Evolutionary conservation across 306 rosid species (phyloP), one percentile per base, ranked within the genome.

Genomic region (Fagus sylvatica): DNA sequence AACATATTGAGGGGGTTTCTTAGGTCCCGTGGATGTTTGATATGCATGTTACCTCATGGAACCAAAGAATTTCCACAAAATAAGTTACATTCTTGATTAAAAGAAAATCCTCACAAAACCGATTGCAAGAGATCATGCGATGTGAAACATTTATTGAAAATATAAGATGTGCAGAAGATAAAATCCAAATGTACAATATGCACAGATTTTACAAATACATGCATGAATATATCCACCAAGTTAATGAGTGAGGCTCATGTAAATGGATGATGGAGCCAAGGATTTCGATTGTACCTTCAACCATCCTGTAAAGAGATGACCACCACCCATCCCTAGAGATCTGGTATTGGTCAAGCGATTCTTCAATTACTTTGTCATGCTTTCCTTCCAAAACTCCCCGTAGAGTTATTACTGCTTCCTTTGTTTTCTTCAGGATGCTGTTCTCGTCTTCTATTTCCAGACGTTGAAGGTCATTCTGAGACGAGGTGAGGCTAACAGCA

Each of bases 261-360:
- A 67, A 46, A 67, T 36, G 43, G 53, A 71, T 55, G 68, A 57
- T 73, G 75, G 28, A 83, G 62, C 49, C 54, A 48, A 69, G 6
- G 39, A 32, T 77, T 69, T 73, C 53, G 67, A 4, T 46, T 46
- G 53, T 90, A 94, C 98, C 98, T 88, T 94, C 98, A 76, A 92
- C 82, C 93, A 92, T 89, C 83, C 84, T 85, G 88, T 89, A 94
- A 55, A 94, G 91, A 13, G 98, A 76, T 75, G 87, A 92, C 96
- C 90, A 94, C 83, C 93, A 86, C 72, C 96, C 93, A 80, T 70
- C 90, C 77, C 87, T 77, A 22, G 91, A 82, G 74, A 92, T 77
- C 74, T 87, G 87, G 76, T 80, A 87, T 53, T 46, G 74, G 74
- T 55, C 37, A 12, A 89, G 80, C 43, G 85, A 73, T 72, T 81